Base-by-base conservation (phyloP, 139 green algal species). In the Coelastrella sp. region DNA sequence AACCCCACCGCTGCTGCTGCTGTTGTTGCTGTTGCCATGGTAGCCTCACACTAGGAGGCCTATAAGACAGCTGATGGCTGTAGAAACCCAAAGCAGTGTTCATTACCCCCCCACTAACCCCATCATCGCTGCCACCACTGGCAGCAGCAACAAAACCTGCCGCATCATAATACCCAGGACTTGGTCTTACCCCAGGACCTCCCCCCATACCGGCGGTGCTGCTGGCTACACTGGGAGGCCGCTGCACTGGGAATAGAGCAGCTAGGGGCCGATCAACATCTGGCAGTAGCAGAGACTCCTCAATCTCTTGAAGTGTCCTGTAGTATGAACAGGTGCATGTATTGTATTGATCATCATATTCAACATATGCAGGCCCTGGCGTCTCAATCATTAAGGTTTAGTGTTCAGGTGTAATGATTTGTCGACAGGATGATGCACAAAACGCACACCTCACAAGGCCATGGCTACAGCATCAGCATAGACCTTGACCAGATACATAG, bases 271-370 rank as follows among this genome's bases (percentile, higher is more conserved):
- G 73, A 32, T 81, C 73, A 9, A 45, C 40, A 32, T 81, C 73
- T 21, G 73, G 73, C 73, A 81, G 73, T 48, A 81, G 73, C 73
- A 81, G 48, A 17, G 48, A 32, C 45, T 66, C 48, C 73, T 81
- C 48, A 37, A 81, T 81, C 32, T 81, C 73, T 23, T 4, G 4
- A 34, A 81, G 48, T 32, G 8, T 81, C 73, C 73, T 81, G 69
- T 7, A 50, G 43, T 6, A 30, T 67, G 48, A 48, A 32, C 48
- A 30, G 60, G 69, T n/a, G n/a, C n/a, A n/a, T n/a, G n/a, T n/a
- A n/a, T n/a, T n/a, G n/a, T n/a, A n/a, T n/a, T n/a, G n/a, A n/a
- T n/a, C n/a, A n/a, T n/a, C n/a, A n/a, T n/a, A n/a, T n/a, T n/a
- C n/a, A n/a, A n/a, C n/a, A n/a, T n/a, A n/a, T n/a, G n/a, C n/a